A percentile compares a stretch with the other conserved stretches of the same genome.
Evolutionary conservation across 306 rosid genomes (phyloP).

Genomic region (Acacia melanoxylon): DNA sequence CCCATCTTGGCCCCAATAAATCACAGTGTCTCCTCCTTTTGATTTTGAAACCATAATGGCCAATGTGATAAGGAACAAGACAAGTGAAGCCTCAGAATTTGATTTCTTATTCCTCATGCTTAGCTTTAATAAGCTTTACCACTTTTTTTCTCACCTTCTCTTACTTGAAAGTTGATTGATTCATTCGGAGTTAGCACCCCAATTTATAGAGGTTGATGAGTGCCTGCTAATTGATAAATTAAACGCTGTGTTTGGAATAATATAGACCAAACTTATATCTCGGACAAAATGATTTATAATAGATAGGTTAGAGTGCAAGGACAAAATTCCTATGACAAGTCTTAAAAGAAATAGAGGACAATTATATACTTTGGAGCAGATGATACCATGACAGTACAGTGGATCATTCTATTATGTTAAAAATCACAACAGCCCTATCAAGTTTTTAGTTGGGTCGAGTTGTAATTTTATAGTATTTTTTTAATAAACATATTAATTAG

Average conservation of each 20-base stretch:
- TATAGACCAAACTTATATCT: not conserved
- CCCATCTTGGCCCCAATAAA: not conserved
- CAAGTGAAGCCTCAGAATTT: not conserved
- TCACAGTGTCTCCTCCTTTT: not conserved
- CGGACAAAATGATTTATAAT: no score
- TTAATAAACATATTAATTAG: no score
- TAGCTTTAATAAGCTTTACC: not conserved
- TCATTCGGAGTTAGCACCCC: not conserved
- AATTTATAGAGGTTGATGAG: not conserved
- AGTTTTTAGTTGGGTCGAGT: no score
- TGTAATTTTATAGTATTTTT: no score
- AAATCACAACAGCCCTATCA: no score
- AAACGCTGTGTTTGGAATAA: not conserved
- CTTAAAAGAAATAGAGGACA: no score
- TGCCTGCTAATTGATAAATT: not conserved
- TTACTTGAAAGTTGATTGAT: not conserved
- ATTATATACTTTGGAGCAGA: no score
- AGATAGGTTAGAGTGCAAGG: no score
- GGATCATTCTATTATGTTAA: no score
- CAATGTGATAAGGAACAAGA: not conserved
- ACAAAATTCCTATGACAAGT: no score
- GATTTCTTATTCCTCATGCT: not conserved
- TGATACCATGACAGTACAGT: no score
- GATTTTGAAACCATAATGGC: not conserved
- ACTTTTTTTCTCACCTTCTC: not conserved